phyloP scores from a whole-genome alignment of 768 basidiomycete species.

The Kwoniella heveanensis region DNA sequence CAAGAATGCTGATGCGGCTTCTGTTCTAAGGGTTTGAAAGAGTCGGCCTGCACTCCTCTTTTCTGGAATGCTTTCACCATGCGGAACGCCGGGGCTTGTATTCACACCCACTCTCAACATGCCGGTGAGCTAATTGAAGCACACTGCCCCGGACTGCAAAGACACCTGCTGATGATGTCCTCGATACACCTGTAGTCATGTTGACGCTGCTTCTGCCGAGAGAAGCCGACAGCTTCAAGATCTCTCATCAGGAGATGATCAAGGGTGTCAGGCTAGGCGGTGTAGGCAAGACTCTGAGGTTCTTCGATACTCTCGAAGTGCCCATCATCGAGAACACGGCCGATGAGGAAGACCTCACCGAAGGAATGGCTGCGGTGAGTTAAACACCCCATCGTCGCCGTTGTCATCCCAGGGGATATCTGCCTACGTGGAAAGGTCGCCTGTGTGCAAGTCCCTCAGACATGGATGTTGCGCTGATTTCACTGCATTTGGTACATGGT shows the following conservation, averaged over 20 bases:
- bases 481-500: no score
- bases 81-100: conserved; percentile 77
- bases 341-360: conserved; percentile 82
- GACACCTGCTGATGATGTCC: background rate
- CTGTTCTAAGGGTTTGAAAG: conserved; percentile 64
- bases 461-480: no score
- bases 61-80: conserved; percentile 91
- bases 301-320: conserved; percentile 79
- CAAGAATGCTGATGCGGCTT: no score
- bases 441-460: no score
- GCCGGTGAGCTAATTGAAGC: conserved; percentile 57
- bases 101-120: conserved; percentile 88
- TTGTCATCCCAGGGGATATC: no score
- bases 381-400: no score
- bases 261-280: conserved; percentile 81
- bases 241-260: conserved; percentile 95
- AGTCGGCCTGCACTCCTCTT: conserved; percentile 83
- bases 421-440: no score
- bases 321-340: conserved; percentile 93
- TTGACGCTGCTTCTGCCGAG: conserved; percentile 73
- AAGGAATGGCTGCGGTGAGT: conserved; percentile 72
- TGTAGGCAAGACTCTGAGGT: conserved; percentile 72
- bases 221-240: conserved; percentile 64
- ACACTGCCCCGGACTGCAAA: no score
- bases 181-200: conserved; percentile 65